Evolutionary conservation across 805 yeast species (phyloP).

Genomic region (Pichia exigua): DNA sequence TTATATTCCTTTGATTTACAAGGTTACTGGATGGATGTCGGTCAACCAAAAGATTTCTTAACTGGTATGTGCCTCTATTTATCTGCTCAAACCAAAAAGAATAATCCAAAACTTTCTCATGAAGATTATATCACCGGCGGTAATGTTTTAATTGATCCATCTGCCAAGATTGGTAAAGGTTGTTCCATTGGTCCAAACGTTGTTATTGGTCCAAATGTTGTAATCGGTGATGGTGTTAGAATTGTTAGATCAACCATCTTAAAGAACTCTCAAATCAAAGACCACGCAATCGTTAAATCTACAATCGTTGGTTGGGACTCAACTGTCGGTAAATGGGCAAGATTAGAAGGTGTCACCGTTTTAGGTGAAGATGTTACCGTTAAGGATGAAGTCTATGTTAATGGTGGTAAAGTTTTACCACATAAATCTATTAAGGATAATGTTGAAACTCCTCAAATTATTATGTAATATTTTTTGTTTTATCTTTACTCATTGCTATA

Average conservation of each 20-base stretch:
- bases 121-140: constrained; percentile 80
- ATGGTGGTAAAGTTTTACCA: constrained; percentile 98
- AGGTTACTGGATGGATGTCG: constrained; percentile 99
- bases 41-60: constrained; percentile 99
- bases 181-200: constrained; percentile 99
- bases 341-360: constrained; percentile 95
- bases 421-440: constrained; percentile 94
- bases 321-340: constrained; percentile 97
- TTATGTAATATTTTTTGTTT: constrained; percentile 55
- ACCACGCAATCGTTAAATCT: constrained; percentile 96
- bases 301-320: constrained; percentile 99
- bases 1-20: constrained; percentile 94
- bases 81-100: constrained; percentile 75
- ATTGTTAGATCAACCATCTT: constrained; percentile 91
- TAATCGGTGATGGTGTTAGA: constrained; percentile 97
- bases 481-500: neutral
- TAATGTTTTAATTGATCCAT: constrained; percentile 88
- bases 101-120: constrained; percentile 52
- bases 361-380: constrained; percentile 98
- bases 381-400: constrained; percentile 96
- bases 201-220: constrained; percentile 92
- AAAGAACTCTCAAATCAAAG: constrained; percentile 85
- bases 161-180: constrained; percentile 85
- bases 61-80: constrained; percentile 92
- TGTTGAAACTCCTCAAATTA: constrained; percentile 96